phyloP scores from a whole-genome alignment of 2,329 filamentous ascomycete genomes.

The Pseudocercospora macadamiae region DNA sequence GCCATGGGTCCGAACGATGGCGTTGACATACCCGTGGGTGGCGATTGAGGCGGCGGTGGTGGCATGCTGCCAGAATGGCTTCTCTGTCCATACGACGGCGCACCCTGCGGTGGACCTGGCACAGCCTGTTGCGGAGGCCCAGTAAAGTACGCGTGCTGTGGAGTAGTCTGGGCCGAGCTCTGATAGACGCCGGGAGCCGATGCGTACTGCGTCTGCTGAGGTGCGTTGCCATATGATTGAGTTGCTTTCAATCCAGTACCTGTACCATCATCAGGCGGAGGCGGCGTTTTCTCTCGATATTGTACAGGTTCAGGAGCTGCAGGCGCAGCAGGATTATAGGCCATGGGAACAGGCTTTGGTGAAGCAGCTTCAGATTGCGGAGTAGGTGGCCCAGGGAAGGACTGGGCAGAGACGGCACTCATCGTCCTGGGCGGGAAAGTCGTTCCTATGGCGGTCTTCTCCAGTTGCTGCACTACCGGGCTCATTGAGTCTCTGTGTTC shows the following conservation, averaged over 20 bases:
- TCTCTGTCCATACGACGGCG: conserved; percentile 19
- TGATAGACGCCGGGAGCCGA: conserved; percentile 27
- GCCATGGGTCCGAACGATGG: conserved; percentile 32
- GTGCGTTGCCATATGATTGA: conserved; percentile 41
- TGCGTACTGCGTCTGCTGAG: conserved; percentile 31
- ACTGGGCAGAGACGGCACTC: conserved; percentile 43
- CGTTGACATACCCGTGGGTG: conserved; percentile 19
- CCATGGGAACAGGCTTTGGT: conserved; percentile 38
- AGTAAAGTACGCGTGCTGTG: conserved; percentile 43
- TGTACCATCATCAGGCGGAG: conserved; percentile 66
- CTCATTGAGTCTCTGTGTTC: conserved; percentile 60
- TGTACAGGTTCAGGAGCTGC: conserved; percentile 71
- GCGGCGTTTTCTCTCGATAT: conserved; percentile 78
- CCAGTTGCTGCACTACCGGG: conserved; percentile 72
- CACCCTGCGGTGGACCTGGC: conserved; percentile 26
- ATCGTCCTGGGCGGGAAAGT: conserved; percentile 50
- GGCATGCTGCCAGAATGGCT: conserved; percentile 28
- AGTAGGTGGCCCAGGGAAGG: conserved; percentile 35
- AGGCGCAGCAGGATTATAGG: conserved; percentile 77
- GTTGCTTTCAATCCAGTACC: conserved; percentile 49
- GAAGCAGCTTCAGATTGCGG: conserved; percentile 29
- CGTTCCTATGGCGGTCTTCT: conserved; percentile 69
- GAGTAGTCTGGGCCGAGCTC: conserved; percentile 32
- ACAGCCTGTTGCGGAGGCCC: conserved; percentile 41
- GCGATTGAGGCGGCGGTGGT: conserved; percentile 28